Percentiles rank a stretch among this genome's conserved stretches.
Conservation (phyloP, 2,329 filamentous ascomycete genomes). For the Alternaria rosae region DNA sequence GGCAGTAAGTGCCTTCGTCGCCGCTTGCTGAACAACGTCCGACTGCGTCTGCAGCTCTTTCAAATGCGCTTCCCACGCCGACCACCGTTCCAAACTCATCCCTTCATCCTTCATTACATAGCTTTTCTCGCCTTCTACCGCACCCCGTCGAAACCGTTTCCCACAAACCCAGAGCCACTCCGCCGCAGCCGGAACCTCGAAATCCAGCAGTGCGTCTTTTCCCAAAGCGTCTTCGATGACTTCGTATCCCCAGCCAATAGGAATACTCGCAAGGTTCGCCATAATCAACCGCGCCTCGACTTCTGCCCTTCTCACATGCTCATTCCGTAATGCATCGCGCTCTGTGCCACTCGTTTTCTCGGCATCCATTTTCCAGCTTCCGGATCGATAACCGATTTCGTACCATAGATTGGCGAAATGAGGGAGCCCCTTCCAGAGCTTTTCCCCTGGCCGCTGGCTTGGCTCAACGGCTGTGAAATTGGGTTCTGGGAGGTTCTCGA, state of each 20-base stretch:
- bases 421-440: conserved; percentile 9
- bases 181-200: conserved; percentile 11
- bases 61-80: background rate
- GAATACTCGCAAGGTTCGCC: conserved; percentile 4
- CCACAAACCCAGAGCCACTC: conserved; percentile 1
- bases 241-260: conserved; percentile 14
- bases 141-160: conserved; percentile 1
- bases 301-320: conserved; percentile 5
- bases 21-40: background rate
- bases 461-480: background rate
- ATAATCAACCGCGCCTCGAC: conserved; percentile 7
- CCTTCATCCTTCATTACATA: background rate
- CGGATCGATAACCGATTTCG: conserved; percentile 1
- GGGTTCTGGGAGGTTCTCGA: conserved; percentile 7
- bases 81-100: background rate
- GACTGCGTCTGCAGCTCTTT: too few relatives aligned
- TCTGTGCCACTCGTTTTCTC: background rate
- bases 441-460: background rate
- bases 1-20: background rate
- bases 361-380: background rate
- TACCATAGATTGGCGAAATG: conserved; percentile 13
- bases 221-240: conserved; percentile 10
- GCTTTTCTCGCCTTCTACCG: background rate
- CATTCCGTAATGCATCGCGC: background rate
- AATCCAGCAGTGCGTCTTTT: conserved; percentile 5